phyloP scores from a whole-genome alignment of 2,329 filamentous ascomycete genomes.

The Talaromyces islandicus region DNA sequence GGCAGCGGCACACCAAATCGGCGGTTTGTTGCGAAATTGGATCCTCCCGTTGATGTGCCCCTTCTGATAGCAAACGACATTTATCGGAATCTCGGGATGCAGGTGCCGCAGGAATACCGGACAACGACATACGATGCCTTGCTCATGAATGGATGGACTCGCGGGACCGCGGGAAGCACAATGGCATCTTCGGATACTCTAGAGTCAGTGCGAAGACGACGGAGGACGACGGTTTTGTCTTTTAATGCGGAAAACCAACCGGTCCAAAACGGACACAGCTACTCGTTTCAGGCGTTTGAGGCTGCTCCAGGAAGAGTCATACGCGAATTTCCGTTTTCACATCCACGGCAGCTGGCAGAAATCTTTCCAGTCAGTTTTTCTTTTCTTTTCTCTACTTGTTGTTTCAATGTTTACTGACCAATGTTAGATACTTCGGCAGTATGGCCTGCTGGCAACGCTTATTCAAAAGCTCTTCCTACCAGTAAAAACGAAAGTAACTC shows the following conservation, averaged over 20 bases:
- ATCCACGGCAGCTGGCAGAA: conserved; percentile 40
- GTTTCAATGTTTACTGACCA: not conserved
- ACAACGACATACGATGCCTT: conserved; percentile 34
- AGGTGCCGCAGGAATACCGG: conserved; percentile 35
- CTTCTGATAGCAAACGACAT: conserved; percentile 36
- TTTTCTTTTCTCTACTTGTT: not conserved
- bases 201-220: conserved; percentile 22
- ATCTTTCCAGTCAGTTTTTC: conserved; percentile 34
- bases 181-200: conserved; percentile 2
- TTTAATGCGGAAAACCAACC: conserved; percentile 25
- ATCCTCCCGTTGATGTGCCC: conserved; percentile 38
- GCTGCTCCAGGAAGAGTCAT: conserved; percentile 35
- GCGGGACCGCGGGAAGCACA: not conserved
- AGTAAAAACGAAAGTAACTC: conserved; percentile 2
- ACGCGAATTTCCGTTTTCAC: conserved; percentile 38
- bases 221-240: conserved; percentile 25
- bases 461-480: conserved; percentile 29
- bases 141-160: conserved; percentile 23
- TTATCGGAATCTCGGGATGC: conserved; percentile 33
- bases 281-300: conserved; percentile 39
- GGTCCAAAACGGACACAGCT: conserved; percentile 32
- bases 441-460: conserved; percentile 36
- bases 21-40: conserved; percentile 38
- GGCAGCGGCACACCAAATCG: conserved; percentile 34
- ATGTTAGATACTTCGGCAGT: conserved; percentile 37